phyloP scores from a whole-genome alignment of 2,329 filamentous ascomycete species.

The Zymoseptoria brevis region DNA sequence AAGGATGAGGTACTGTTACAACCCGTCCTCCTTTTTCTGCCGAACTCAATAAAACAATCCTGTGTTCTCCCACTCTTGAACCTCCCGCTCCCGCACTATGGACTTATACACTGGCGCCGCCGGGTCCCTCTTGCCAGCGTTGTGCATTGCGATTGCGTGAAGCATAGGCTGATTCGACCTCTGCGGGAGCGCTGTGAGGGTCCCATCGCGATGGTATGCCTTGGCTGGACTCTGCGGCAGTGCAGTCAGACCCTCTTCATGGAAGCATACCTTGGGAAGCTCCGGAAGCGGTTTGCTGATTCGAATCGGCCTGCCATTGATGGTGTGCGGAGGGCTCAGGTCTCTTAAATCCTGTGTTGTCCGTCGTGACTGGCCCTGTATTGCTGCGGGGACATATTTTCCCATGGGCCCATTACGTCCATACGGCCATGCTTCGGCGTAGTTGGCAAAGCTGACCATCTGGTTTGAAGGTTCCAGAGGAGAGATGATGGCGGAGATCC shows the following conservation, averaged over 20 bases:
- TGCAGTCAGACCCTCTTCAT: not conserved
- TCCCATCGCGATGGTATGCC: not conserved
- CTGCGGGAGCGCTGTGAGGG: conserved; percentile 2
- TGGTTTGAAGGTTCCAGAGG: not conserved
- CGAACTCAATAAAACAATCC: not conserved
- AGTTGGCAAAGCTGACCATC: not conserved
- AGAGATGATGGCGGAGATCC: not conserved
- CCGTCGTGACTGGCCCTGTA: not conserved
- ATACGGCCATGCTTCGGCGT: not conserved
- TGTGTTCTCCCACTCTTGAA: not conserved
- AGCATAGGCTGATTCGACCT: conserved; percentile 4
- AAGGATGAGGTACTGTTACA: not conserved
- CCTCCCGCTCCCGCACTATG: not conserved
- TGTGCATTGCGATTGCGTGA: not conserved
- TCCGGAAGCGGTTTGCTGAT: conserved; percentile 7
- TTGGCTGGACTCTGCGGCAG: not conserved
- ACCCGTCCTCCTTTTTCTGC: not conserved
- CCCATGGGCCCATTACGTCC: not conserved
- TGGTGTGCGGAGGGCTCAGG: not conserved
- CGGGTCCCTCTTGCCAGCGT: not conserved
- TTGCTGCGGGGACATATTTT: not conserved
- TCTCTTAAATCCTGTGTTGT: not conserved
- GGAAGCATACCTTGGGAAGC: not conserved
- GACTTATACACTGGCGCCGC: not conserved
- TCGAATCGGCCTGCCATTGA: conserved; percentile 3